Base-by-base conservation (phyloP, 2,329 filamentous ascomycete genomes). In the Nemania serpens region DNA sequence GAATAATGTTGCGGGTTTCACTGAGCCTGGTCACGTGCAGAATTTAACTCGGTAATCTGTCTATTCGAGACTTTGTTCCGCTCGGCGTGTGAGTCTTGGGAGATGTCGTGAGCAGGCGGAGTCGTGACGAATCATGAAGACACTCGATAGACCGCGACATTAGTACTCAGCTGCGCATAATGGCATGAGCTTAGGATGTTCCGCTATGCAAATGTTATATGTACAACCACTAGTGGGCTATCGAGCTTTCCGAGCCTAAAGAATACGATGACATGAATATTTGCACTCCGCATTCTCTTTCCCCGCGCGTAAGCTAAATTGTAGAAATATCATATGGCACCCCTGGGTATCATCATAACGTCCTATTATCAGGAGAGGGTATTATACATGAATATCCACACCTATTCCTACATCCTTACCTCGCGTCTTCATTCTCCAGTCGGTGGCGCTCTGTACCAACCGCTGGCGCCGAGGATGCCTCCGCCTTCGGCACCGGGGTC, bases 391-490 rank as follows among this genome's bases (percentile, higher is more conserved):
- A n/a, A 59, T 39, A 58, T 58, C 18, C 47, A 45, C 37, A 36
- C 43, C 12, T 42, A 42, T 49, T 36, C 13, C 20, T 50, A 56
- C 13, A 59, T 13, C 34, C 33, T 12, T 3, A 33, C 9, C 12
- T n/a, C 25, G 29, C 37, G 17, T 10, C 33, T 25, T 18, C 54
- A 54, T 20, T 17, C 9, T 12, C 37, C 15, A 29, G 41, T 3
- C 20, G 10, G 15, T 11, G 46, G 34, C 12, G 49, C 61, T 5
- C 45, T 64, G 34, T 37, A 55, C 85, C 85, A 88, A 20, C 82
- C 83, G 46, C 67, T 70, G 15, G 82, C 79, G 5, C 88, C 90
- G 51, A 93, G 68, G 41, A 95, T 86, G 1, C 91, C 91, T 1
- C 87, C 87, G 66, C 87, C 84, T 6, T 82, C 80, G 18, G 78